Conservation (phyloP, 2,329 filamentous ascomycete genomes). For the Aschersonia sp. region DNA sequence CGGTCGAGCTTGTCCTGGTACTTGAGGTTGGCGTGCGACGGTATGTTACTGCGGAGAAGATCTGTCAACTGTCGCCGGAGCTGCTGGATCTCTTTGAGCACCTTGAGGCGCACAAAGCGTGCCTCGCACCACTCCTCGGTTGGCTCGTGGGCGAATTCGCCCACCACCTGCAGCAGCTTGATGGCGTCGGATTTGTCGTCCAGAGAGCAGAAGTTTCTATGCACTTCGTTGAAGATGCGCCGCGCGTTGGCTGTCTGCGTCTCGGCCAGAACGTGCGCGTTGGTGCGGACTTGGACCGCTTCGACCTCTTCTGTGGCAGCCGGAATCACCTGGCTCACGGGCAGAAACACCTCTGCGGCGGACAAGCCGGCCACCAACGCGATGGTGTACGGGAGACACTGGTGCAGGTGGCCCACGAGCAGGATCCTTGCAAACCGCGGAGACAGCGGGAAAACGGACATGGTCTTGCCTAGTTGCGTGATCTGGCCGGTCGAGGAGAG, state of each 20-base stretch:
- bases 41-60: slow-evolving; percentile 63
- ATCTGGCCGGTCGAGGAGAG: slow-evolving; percentile 59
- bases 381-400: slow-evolving; percentile 73
- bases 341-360: slow-evolving; percentile 75
- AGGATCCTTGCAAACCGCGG: slow-evolving; percentile 87
- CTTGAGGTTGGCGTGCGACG: slow-evolving; percentile 43
- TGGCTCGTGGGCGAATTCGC: slow-evolving; percentile 67
- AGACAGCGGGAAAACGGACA: slow-evolving; percentile 80
- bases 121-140: slow-evolving; percentile 62
- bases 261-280: slow-evolving; percentile 58
- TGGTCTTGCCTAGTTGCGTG: slow-evolving; percentile 63
- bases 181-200: slow-evolving; percentile 80
- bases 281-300: slow-evolving; percentile 35
- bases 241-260: slow-evolving; percentile 51
- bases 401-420: slow-evolving; percentile 71
- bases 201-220: slow-evolving; percentile 64
- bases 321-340: slow-evolving; percentile 63
- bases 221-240: slow-evolving; percentile 51
- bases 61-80: slow-evolving; percentile 72
- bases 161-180: slow-evolving; percentile 78
- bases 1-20: slow-evolving; percentile 42
- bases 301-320: slow-evolving; percentile 31
- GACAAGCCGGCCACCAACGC: slow-evolving; percentile 81
- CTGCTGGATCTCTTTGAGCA: slow-evolving; percentile 72
- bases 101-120: slow-evolving; percentile 79